Conservation (phyloP, 805 yeast genomes). For the Kodamaea leandrae region DNA sequence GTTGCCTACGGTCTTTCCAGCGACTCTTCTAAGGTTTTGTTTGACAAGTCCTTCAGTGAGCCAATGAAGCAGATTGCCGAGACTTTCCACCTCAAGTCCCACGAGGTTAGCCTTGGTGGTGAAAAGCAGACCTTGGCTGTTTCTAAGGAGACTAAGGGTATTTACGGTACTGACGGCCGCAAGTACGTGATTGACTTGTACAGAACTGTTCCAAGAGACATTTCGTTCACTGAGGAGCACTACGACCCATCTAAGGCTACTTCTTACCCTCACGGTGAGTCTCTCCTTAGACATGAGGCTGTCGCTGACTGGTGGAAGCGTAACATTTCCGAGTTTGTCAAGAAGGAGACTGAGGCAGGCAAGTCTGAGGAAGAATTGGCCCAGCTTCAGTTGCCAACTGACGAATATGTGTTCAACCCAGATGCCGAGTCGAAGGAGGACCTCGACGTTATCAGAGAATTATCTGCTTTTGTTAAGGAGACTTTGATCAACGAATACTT, state of each 20-base stretch:
- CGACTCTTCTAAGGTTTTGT: slow-evolving; percentile 48
- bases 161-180: slow-evolving; percentile 81
- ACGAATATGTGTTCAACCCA: slow-evolving; percentile 66
- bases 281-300: slow-evolving; percentile 81
- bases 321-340: slow-evolving; percentile 54
- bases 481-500: slow-evolving; percentile 63
- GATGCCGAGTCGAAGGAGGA: slow-evolving; percentile 56
- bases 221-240: slow-evolving; percentile 65
- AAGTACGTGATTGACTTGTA: slow-evolving; percentile 80
- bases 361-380: slow-evolving; percentile 29
- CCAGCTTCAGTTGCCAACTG: slow-evolving; percentile 48
- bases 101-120: slow-evolving; percentile 52
- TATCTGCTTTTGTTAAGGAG: slow-evolving; percentile 60
- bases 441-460: slow-evolving; percentile 61
- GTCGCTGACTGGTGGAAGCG: slow-evolving; percentile 86
- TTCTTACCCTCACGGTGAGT: slow-evolving; percentile 81
- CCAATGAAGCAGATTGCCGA: slow-evolving; percentile 63
- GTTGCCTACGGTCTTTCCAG: slow-evolving; percentile 77
- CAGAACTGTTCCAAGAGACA: slow-evolving; percentile 81
- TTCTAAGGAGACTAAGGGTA: slow-evolving; percentile 81
- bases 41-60: slow-evolving; percentile 52
- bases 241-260: slow-evolving; percentile 35
- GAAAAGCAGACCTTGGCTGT: slow-evolving; percentile 51
- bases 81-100: slow-evolving; percentile 75
- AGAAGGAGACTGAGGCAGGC: slow-evolving; percentile 47